These are phyloP conservation scores for Candida neerlandica DNA, from an alignment of 1,139 yeast species.

Conservation along the genomic window DNA sequence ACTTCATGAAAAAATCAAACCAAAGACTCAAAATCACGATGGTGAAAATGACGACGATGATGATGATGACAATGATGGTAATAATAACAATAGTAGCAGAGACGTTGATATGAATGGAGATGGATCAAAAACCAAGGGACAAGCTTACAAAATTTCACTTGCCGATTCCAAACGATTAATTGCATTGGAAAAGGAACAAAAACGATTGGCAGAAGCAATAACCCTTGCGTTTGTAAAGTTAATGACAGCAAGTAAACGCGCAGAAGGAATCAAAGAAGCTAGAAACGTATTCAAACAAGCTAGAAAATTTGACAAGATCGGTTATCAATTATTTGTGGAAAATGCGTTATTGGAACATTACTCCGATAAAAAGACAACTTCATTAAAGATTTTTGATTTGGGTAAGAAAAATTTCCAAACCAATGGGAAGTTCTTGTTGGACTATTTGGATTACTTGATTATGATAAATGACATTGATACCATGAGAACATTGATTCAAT, in stretches of 20 bases:
- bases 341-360: conserved; percentile 83
- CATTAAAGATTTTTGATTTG: conserved; percentile 76
- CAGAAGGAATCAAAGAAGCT: conserved; percentile 72
- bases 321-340: conserved; percentile 78
- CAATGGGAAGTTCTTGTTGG: conserved; percentile 64
- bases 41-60: conserved; percentile 19
- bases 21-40: conserved; percentile 12
- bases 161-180: conserved; percentile 15
- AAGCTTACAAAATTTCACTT: conserved; percentile 12
- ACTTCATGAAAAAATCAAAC: conserved; percentile 22
- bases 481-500: conserved; percentile 81
- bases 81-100: neutral
- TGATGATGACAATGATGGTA: conserved; percentile 18
- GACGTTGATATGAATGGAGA: conserved; percentile 5
- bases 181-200: conserved; percentile 17
- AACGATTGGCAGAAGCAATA: conserved; percentile 36
- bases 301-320: conserved; percentile 53
- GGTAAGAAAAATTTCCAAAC: conserved; percentile 58
- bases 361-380: conserved; percentile 65
- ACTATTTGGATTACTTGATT: conserved; percentile 74
- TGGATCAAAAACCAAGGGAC: neutral
- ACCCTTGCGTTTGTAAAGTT: conserved; percentile 56
- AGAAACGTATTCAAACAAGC: conserved; percentile 67
- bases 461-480: conserved; percentile 75
- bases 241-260: conserved; percentile 63